Base-by-base conservation (phyloP, 164 flowering plant species). In the Piper betle region DNA sequence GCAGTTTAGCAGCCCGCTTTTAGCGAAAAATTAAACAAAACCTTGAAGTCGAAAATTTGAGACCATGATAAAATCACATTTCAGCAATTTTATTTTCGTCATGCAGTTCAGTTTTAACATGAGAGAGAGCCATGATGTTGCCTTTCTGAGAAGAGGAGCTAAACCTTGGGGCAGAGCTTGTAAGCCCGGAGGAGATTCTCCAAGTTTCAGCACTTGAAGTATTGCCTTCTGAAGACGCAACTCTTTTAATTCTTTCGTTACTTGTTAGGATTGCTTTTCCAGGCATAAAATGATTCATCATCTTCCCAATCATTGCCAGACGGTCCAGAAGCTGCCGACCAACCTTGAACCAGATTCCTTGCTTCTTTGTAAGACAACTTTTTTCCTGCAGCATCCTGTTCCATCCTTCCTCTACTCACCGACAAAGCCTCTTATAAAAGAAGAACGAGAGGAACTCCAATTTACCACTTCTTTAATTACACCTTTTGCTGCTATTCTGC, bases 401-500 rank as follows among this genome's bases (percentile, higher is more conserved):
- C 25, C 81, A 77, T 17, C 69, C 83, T 75, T 94, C 99, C 3
- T 69, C 66, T 17, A 91, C 75, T 73, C 97, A 85, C 64, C 99
- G 73, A 8, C 60, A 68, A 71, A 94, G 68, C 74, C 97, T 82
- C 71, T 69, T 80, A 76, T 82, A 87, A 74, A 94, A 91, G 84
- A 84, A 85, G 18, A 70, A 68, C 99, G 77, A 5, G 96, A 88
- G 41, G 52, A 68, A 42, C 53, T 57, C 99, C 97, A 94, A 60
- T 84, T 84, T 17, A 94, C 77, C 39, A 94, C 96, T 77, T 86
- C 75, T 68, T 55, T 82, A 50, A 91, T 82, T 13, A 88, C 96
- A 55, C 88, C 94, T 78, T 88, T 94, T 15, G 96, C 95, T 67
- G 96, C 96, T 97, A 94, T 91, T 67, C 99, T 80, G 17, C 80